phyloP scores from a whole-genome alignment of 1,139 yeast genomes.

The Keqinozyma sinolaborantium region DNA sequence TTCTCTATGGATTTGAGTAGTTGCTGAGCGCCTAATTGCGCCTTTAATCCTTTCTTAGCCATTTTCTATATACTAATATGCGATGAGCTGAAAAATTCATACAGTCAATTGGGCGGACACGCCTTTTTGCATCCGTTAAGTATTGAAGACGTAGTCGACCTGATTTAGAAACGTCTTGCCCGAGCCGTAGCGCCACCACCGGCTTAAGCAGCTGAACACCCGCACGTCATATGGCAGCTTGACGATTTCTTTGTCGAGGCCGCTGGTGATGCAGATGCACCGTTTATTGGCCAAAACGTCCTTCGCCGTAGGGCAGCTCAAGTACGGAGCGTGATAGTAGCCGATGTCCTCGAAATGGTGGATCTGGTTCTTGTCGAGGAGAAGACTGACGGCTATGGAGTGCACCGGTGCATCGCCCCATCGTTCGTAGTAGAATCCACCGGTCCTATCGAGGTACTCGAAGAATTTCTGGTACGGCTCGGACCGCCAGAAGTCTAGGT shows the following conservation, averaged over 20 bases:
- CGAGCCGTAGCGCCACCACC: slow-evolving; percentile 82
- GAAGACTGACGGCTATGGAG: slow-evolving; percentile 65
- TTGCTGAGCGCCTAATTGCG: slow-evolving; percentile 33
- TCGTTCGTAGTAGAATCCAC: slow-evolving; percentile 87
- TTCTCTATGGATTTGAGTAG: slow-evolving; percentile 22
- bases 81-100: slow-evolving; percentile 11
- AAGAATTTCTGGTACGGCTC: slow-evolving; percentile 68
- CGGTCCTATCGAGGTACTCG: slow-evolving; percentile 62
- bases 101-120: slow-evolving; percentile 8
- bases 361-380: slow-evolving; percentile 65
- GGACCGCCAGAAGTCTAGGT: slow-evolving; percentile 74
- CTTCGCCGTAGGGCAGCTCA: slow-evolving; percentile 68
- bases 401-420: slow-evolving; percentile 99
- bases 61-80: slow-evolving; percentile 11
- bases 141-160: slow-evolving; percentile 14
- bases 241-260: slow-evolving; percentile 33
- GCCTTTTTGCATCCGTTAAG: slow-evolving; percentile 1
- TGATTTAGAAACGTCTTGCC: slow-evolving; percentile 50
- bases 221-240: slow-evolving; percentile 49
- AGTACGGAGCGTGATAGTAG: slow-evolving; percentile 78
- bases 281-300: slow-evolving; percentile 53
- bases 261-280: slow-evolving; percentile 60
- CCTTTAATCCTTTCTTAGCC: slow-evolving; percentile 33
- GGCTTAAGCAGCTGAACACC: slow-evolving; percentile 68
- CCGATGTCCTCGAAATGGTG: slow-evolving; percentile 93